Evolutionary conservation across 2,329 filamentous ascomycete species (phyloP).

Genomic region (Aspergillus phoenicis): DNA sequence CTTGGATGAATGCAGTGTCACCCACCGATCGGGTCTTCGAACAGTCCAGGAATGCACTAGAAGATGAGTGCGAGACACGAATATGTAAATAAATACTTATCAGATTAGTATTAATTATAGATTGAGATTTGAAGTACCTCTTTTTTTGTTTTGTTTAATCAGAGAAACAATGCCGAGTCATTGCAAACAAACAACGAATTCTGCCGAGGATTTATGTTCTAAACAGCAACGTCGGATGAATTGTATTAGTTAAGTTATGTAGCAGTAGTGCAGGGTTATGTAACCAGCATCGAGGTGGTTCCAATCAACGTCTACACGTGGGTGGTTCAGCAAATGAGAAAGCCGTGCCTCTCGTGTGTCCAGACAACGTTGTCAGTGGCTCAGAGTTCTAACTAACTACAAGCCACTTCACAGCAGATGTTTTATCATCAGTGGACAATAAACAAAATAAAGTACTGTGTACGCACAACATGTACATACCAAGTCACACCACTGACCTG

Average conservation of each 20-base stretch:
- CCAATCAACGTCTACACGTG: background rate
- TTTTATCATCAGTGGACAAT: no score
- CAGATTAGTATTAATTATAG: no score
- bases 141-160: background rate
- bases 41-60: background rate
- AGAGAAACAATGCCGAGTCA: background rate
- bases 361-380: background rate
- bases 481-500: background rate
- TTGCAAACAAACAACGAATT: background rate
- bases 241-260: no score
- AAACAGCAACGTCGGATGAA: no score
- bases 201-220: no score
- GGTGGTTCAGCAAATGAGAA: background rate
- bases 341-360: background rate
- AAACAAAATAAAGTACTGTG: no score
- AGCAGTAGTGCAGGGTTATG: no score
- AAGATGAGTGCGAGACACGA: background rate
- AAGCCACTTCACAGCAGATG: background rate
- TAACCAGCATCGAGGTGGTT: no score
- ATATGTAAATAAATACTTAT: no score
- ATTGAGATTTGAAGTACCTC: no score
- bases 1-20: background rate
- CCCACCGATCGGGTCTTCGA: background rate
- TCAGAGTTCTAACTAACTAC: background rate
- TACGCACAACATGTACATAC: no score